Base-by-base conservation (phyloP, 306 rosid genomes). In the Rosa lucieae region DNA sequence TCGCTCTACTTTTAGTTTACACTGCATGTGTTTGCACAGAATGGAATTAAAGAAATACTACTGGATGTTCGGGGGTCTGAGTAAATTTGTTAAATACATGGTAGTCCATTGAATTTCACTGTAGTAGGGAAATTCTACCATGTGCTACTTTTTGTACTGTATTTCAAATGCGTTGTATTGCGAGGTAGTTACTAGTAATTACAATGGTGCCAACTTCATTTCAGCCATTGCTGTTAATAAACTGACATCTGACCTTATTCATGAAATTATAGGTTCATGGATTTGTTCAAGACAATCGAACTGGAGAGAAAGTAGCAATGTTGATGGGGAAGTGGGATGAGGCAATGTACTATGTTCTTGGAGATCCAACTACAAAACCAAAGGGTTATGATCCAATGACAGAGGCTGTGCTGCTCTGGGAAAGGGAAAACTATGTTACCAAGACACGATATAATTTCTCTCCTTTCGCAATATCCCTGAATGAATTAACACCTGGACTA, bases 281-380 rank as follows among this genome's bases (percentile, higher is more conserved):
- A 65, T 95, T 93, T 88, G 93, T 95, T 86, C 99, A 95, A 91
- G 98, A 95, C 89, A 91, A 95, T 81, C 88, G 92, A 86, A 95
- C 96, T n/a, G 99, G 99, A 55, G 98, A 93, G 84, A 95, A 95
- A 87, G 97, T 95, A 26, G 99, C 98, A n/a, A 90, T 95, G 94
- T 73, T 95, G 74, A 86, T 95, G 71, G 98, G 99, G 74, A 95
- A 95, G 87, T 95, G 99, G 99, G 99, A 95, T 51, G 98, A 88
- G 84, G 97, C 99, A 52, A 89, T 95, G 97, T 95, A 95, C 81
- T 95, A 95, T 74, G 97, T 95, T 82, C 89, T 91, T n/a, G 99
- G 98, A 83, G 98, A 95, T 85, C 98, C 98, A 79, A 90, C 96
- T 35, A 82, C 90, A 42, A 95, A 90, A 88, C 99, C 97, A 37